Percentiles rank a stretch among this genome's conserved stretches.
These are phyloP conservation scores for Paraurostyla sp. DNA, from an alignment of 73 alveolate species.

Conservation along the genomic window DNA sequence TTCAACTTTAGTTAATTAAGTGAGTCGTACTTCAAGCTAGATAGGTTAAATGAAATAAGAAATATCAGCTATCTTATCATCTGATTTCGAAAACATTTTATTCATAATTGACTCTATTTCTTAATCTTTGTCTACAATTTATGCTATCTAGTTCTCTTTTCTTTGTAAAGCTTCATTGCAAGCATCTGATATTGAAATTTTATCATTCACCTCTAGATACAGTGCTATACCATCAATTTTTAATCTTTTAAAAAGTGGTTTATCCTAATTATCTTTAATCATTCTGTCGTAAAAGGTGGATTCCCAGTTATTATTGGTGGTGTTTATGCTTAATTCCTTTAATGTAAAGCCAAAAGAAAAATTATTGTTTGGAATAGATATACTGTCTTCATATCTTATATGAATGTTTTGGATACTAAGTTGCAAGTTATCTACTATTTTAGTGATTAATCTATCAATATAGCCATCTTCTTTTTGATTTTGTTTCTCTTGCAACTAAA, in stretches of 20 bases:
- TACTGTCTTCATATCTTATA: conserved; percentile 90
- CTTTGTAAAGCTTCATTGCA: not conserved
- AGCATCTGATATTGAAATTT: not conserved
- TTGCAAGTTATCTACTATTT: conserved; percentile 95
- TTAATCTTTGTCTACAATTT: not conserved
- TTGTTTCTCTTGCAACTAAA: conserved; percentile 10
- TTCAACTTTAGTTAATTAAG: conserved; percentile 33
- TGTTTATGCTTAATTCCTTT: conserved; percentile 88
- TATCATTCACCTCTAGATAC: conserved; percentile 68
- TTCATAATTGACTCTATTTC: not conserved
- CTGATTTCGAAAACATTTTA: not conserved
- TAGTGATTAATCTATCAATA: conserved; percentile 87
- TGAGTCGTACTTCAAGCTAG: conserved; percentile 15
- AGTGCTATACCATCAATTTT: conserved; percentile 74
- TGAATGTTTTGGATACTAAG: conserved; percentile 92
- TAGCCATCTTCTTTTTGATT: conserved; percentile 85
- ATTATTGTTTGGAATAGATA: conserved; percentile 56
- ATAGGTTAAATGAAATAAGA: conserved; percentile 40
- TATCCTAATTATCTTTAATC: conserved; percentile 71
- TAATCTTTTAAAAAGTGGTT: conserved; percentile 75
- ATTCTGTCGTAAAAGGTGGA: conserved; percentile 92
- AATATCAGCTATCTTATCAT: not conserved
- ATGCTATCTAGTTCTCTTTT: not conserved
- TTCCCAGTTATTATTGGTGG: conserved; percentile 92
- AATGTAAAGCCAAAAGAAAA: conserved; percentile 93